Percentiles rank a stretch among this genome's conserved stretches.
Conservation (phyloP, 441 rosid genomes). For the Aquilaria agallochum region DNA sequence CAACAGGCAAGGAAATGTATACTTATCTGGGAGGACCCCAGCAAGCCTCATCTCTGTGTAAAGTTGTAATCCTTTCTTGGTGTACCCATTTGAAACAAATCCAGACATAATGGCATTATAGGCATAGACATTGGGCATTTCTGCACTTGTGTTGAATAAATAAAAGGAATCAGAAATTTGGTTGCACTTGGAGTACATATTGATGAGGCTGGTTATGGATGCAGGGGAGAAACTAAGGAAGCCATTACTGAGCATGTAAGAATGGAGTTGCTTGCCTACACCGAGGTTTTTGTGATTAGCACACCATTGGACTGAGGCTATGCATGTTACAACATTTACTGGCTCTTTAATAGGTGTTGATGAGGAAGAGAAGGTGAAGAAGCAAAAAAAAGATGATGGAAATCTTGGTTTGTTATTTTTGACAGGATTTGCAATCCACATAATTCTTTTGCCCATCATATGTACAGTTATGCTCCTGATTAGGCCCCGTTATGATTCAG, state of each 20-base stretch:
- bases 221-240: constrained; percentile 33
- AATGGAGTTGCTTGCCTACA: constrained; percentile 36
- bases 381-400: constrained; percentile 1
- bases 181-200: constrained; percentile 58
- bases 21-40: constrained; percentile 50
- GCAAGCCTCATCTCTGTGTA: constrained; percentile 39
- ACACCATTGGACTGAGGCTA: constrained; percentile 47
- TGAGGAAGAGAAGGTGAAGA: constrained; percentile 13
- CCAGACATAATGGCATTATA: constrained; percentile 55
- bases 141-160: constrained; percentile 15
- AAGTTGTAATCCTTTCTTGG: constrained; percentile 32
- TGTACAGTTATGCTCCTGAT: too few species aligned
- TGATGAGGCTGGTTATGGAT: constrained; percentile 53
- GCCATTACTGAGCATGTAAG: constrained; percentile 43
- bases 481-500: too few species aligned
- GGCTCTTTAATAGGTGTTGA: background rate
- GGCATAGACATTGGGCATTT: constrained; percentile 35
- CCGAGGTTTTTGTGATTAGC: constrained; percentile 30
- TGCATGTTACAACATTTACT: constrained; percentile 31
- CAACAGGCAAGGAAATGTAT: constrained; percentile 56
- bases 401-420: background rate
- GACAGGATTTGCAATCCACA: background rate
- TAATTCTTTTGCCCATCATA: too few species aligned
- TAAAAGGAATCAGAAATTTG: constrained; percentile 25
- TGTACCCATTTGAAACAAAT: constrained; percentile 34